Conservation (phyloP, 2,329 filamentous ascomycete species). For the Curvularia hawaiiensis region DNA sequence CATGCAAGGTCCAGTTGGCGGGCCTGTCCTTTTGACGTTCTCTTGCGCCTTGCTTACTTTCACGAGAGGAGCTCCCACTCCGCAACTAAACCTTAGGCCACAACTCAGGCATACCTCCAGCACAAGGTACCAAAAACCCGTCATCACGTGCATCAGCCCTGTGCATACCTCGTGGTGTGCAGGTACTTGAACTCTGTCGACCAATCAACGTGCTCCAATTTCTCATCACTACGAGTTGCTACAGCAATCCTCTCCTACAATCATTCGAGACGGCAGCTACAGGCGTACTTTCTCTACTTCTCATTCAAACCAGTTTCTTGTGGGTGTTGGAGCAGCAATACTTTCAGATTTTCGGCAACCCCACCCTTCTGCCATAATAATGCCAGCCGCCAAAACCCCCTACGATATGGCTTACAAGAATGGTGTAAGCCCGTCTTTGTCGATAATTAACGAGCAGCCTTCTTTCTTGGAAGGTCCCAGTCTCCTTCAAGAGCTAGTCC, state of each 20-base stretch:
- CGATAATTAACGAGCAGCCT: constrained; percentile 62
- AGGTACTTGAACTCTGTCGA: constrained; percentile 18
- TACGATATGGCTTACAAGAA: constrained; percentile 33
- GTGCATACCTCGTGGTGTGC: constrained; percentile 21
- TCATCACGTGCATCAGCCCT: constrained; percentile 33
- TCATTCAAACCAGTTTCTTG: not conserved
- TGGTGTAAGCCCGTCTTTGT: constrained; percentile 21
- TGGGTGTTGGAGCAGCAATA: not conserved
- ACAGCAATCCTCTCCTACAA: constrained; percentile 4
- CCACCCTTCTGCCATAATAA: constrained; percentile 1
- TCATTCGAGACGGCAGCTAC: constrained; percentile 2
- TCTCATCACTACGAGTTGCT: constrained; percentile 38
- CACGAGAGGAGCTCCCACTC: constrained; percentile 10
- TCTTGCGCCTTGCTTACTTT: constrained; percentile 4
- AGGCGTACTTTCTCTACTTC: not conserved
- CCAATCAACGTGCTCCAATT: constrained; percentile 44
- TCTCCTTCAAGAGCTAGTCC: constrained; percentile 68
- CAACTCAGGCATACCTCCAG: constrained; percentile 6
- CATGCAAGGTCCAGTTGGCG: not conserved
- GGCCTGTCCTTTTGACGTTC: constrained; percentile 1
- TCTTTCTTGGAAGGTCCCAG: constrained; percentile 58
- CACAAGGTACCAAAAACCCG: constrained; percentile 13
- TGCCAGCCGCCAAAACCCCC: not conserved
- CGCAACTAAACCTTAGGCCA: constrained; percentile 10
- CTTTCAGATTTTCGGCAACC: not conserved